Evolutionary conservation across 2,329 filamentous ascomycete genomes (phyloP), one percentile per base, ranked within the genome.

Genomic region (Beauveria australis): DNA sequence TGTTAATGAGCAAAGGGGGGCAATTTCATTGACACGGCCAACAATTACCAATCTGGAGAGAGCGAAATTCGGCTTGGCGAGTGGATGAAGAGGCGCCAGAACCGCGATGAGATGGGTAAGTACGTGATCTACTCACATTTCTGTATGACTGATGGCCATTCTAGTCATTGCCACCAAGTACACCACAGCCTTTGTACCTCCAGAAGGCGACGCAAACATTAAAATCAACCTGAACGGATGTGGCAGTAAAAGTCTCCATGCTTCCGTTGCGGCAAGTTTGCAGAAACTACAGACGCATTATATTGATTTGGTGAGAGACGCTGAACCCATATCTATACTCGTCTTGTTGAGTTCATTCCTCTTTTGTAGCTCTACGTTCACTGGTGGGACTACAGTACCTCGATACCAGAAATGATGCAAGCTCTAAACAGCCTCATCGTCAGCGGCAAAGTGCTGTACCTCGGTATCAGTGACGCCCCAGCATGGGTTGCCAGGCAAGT

Each of bases 11-110:
- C 0, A 16, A 44, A 61, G 59, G 59, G 59, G 3, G 88, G 88
- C 26, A 91, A 91, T 73, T 90, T 91, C 71, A 86, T 91, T 67
- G 88, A 91, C 70, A 89, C 86, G 0, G 68, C 86, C 62, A 88
- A 85, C 74, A 86, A 86, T 70, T 90, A 90, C 72, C 86, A 88
- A 66, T 74, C 77, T 59, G 78, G 76, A 62, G 79, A 89, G 70
- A 83, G 82, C 1, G 87, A 90, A 71, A 71, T 67, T 57, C 87
- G 86, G 82, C 75, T 91, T 61, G 88, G 88, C 41, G 85, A 88
- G 65, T 91, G 87, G 86, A 87, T 89, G 83, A 77, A 79, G 66
- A 79, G 79, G 63, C 80, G 84, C 10, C 77, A 79, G n/a, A 82
- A 82, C 62, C 81, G 88, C 26, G 86, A 89, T 65, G 77, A 88